Evolutionary conservation across 2,329 filamentous ascomycete genomes (phyloP), one percentile per base, ranked within the genome.

Genomic region (Fusarium protoensiforme): DNA sequence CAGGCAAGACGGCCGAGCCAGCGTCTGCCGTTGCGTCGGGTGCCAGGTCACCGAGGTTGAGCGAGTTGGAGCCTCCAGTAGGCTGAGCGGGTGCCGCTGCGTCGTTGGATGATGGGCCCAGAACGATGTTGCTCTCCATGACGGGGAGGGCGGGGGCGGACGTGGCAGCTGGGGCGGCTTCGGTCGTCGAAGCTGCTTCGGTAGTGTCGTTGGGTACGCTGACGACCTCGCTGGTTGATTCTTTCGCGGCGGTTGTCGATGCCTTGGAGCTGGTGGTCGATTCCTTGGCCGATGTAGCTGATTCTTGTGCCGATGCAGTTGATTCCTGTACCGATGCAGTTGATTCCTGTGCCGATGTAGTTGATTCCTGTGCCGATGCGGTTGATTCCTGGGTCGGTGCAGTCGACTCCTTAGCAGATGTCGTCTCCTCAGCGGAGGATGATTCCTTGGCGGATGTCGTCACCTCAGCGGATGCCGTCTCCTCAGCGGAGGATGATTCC

Each of bases 31-130:
- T 68, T 11, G 68, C 57, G 14, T 72, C 67, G 14, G 76, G 68
- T 20, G 57, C 62, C 24, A 78, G 69, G 27, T 68, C 77, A n/a
- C 76, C 76, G 5, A 78, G 68, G 39, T 78, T 63, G 36, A 77
- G 59, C 1, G 76, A 78, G 39, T 73, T 69, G 5, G 65, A 64
- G 2, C 68, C 41, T 2, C 31, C 67, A 5, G 67, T 60, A 10
- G 68, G 22, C 27, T 70, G 31, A 20, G 56, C 61, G 13, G 65
- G 54, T 11, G 62, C 7, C 10, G 46, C 58, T 57, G 43, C 24
- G 16, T 48, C 43, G 43, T n/a, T 29, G 43, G 43, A 48, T 48
- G 59, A 65, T 61, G 59, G 75, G 57, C 71, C 80, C 73, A 65
- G 80, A 61, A 69, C 72, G 64, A 72, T 79, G 20, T 60, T 33